These are phyloP conservation scores for Boletus speciosus DNA, from an alignment of 768 basidiomycete genomes.

Conservation along the genomic window DNA sequence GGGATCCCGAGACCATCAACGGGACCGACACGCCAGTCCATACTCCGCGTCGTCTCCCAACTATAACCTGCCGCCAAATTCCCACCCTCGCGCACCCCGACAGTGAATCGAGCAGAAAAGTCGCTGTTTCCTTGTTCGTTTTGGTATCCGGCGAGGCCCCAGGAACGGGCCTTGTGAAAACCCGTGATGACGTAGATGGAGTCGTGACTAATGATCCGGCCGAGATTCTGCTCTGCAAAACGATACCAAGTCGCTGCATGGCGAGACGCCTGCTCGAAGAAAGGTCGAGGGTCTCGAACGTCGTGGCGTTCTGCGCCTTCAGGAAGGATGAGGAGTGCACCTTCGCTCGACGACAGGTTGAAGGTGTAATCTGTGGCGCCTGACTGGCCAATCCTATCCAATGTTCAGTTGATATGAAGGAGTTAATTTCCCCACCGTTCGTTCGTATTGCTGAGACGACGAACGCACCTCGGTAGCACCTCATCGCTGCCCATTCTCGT, in stretches of 20 bases:
- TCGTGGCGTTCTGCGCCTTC: slow-evolving; percentile 30
- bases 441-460: not conserved
- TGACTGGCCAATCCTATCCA: slow-evolving; percentile 4
- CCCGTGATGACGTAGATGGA: slow-evolving; percentile 34
- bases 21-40: slow-evolving; percentile 21
- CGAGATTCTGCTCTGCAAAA: slow-evolving; percentile 25
- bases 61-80: slow-evolving; percentile 7
- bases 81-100: slow-evolving; percentile 3
- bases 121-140: slow-evolving; percentile 1
- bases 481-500: slow-evolving; percentile 4
- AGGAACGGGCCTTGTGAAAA: slow-evolving; percentile 25
- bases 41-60: slow-evolving; percentile 18
- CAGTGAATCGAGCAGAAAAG: slow-evolving; percentile 16
- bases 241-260: slow-evolving; percentile 32
- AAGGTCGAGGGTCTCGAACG: slow-evolving; percentile 22
- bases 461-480: slow-evolving; percentile 6
- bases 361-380: slow-evolving; percentile 8
- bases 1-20: not conserved
- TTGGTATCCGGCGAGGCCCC: slow-evolving; percentile 27
- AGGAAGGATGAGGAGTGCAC: slow-evolving; percentile 34
- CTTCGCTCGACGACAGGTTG: slow-evolving; percentile 23
- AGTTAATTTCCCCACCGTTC: not conserved
- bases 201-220: slow-evolving; percentile 29
- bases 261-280: slow-evolving; percentile 25
- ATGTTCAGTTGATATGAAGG: not conserved